Percentiles rank a stretch among this genome's conserved stretches.
phyloP scores from a whole-genome alignment of 106 monocot species.

The Phalaenopsis aphrodite region DNA sequence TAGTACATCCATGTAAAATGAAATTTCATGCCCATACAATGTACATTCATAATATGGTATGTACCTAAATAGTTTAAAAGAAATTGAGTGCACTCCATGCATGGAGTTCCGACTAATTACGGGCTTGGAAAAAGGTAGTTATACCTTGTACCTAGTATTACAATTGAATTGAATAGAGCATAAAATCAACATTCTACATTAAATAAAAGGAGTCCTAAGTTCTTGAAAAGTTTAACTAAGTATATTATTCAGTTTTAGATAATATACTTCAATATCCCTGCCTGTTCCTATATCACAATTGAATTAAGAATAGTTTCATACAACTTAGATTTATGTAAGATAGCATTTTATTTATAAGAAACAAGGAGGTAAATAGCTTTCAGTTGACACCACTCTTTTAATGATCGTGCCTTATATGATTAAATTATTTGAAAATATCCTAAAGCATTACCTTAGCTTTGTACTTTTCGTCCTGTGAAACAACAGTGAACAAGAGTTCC shows the following conservation, averaged over 20 bases:
- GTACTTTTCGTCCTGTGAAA: slow-evolving; percentile 90
- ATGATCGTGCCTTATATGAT: neutral
- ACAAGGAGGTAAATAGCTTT: neutral
- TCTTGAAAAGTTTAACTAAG: neutral
- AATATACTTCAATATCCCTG: neutral
- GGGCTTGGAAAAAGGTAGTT: too few species aligned
- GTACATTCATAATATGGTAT: neutral
- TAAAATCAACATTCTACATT: neutral
- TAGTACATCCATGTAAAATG: neutral
- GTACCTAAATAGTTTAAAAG: neutral
- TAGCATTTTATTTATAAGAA: slow-evolving; percentile 1
- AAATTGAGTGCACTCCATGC: too few species aligned
- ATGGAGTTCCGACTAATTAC: too few species aligned
- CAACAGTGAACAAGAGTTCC: slow-evolving; percentile 94
- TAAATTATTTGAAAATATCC: neutral
- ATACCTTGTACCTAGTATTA: too few species aligned
- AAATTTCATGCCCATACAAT: neutral
- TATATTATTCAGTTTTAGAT: neutral
- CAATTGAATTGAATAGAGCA: neutral
- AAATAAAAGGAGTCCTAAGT: neutral
- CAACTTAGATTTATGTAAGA: neutral
- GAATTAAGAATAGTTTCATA: neutral
- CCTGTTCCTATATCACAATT: too few species aligned
- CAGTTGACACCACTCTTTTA: neutral
- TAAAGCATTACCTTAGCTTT: slow-evolving; percentile 77